Evolutionary conservation across 2,329 filamentous ascomycete species (phyloP).

Genomic region (Talaromyces amestolkiae): DNA sequence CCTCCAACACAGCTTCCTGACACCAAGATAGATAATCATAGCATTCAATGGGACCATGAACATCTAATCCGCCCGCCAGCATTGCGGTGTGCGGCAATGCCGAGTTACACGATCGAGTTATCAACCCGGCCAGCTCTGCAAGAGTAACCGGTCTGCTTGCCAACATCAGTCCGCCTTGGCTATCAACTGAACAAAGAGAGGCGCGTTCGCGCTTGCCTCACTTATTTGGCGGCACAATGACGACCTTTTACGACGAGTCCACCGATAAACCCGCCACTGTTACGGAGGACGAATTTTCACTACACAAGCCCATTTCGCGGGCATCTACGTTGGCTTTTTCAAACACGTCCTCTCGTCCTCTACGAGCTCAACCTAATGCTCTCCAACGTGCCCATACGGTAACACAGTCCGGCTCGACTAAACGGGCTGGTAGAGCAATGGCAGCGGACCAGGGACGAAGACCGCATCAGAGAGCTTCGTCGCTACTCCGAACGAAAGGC

Average conservation of each 20-base stretch:
- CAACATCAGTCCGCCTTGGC: background rate
- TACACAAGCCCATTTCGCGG: conserved; percentile 5
- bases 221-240: background rate
- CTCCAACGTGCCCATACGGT: conserved; percentile 42
- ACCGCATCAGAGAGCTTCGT: conserved; percentile 31
- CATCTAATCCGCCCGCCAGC: conserved; percentile 5
- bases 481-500: conserved; percentile 47
- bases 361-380: conserved; percentile 25
- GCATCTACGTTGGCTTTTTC: conserved; percentile 18
- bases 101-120: conserved; percentile 13
- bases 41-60: background rate
- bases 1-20: background rate
- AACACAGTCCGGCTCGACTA: conserved; percentile 33
- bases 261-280: background rate
- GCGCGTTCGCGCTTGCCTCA: background rate
- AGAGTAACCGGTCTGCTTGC: conserved; percentile 5
- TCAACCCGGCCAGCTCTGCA: conserved; percentile 11
- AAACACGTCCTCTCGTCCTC: conserved; percentile 19
- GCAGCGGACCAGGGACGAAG: conserved; percentile 32
- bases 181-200: background rate
- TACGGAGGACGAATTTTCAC: background rate
- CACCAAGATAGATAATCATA: background rate
- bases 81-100: conserved; percentile 18
- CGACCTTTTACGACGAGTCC: conserved; percentile 8
- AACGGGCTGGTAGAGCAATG: conserved; percentile 28